Conservation (phyloP, 2,329 filamentous ascomycete species). For the Fusarium sp. region DNA sequence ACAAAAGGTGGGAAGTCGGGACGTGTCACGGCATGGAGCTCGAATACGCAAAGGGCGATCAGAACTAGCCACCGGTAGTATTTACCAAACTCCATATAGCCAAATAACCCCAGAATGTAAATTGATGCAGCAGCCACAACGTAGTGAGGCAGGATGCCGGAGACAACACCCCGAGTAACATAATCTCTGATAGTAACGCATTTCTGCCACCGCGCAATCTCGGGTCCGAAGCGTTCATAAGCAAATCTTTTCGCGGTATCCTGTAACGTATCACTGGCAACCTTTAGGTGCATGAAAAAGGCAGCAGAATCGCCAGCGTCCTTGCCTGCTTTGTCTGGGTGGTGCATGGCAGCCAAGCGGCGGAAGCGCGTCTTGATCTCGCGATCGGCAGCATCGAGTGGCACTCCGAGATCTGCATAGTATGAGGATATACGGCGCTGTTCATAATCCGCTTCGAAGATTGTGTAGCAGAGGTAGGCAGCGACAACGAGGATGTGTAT, state of each 20-base stretch:
- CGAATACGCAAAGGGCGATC: slow-evolving; percentile 62
- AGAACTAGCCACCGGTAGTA: slow-evolving; percentile 73
- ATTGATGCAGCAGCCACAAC: slow-evolving; percentile 64
- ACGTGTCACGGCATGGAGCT: slow-evolving; percentile 65
- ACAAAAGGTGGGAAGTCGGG: slow-evolving; percentile 60
- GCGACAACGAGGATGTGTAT: slow-evolving; percentile 87
- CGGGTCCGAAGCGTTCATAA: slow-evolving; percentile 88
- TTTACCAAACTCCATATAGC: slow-evolving; percentile 73
- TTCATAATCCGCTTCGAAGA: slow-evolving; percentile 90
- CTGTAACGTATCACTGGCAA: slow-evolving; percentile 83
- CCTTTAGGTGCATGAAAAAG: slow-evolving; percentile 83
- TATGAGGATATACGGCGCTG: slow-evolving; percentile 77
- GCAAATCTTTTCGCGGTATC: slow-evolving; percentile 82
- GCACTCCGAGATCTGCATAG: slow-evolving; percentile 80
- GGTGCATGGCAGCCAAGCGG: slow-evolving; percentile 73
- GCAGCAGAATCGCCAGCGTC: slow-evolving; percentile 46
- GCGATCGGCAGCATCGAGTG: slow-evolving; percentile 73
- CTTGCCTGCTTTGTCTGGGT: slow-evolving; percentile 82
- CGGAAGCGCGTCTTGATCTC: slow-evolving; percentile 88
- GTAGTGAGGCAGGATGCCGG: slow-evolving; percentile 69
- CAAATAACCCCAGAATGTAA: slow-evolving; percentile 69
- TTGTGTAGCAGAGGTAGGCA: slow-evolving; percentile 87
- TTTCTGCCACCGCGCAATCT: slow-evolving; percentile 71
- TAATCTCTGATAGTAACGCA: slow-evolving; percentile 78
- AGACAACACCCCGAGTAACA: slow-evolving; percentile 70